Conservation (phyloP, 371 early-diverging fungal species). For the Lichtheimia ornata region DNA sequence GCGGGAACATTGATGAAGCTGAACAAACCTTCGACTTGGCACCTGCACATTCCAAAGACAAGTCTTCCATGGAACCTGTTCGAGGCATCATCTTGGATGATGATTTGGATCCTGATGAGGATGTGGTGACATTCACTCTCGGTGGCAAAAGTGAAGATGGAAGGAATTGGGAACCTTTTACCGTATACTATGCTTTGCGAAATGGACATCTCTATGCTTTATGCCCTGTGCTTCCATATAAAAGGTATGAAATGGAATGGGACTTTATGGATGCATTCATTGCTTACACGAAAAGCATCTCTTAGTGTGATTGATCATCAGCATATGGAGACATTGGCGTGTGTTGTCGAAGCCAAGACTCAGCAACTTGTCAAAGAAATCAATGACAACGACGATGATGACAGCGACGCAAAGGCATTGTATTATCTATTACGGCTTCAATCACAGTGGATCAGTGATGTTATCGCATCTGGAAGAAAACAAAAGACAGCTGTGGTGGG, state of each 20-base stretch:
- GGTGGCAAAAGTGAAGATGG: slow-evolving; percentile 32
- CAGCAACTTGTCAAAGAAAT: slow-evolving; percentile 14
- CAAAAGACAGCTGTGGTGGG: slow-evolving; percentile 1
- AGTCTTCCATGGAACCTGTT: background rate
- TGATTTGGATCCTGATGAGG: slow-evolving; percentile 37
- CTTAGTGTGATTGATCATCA: slow-evolving; percentile 29
- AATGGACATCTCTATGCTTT: slow-evolving; percentile 45
- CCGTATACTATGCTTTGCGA: slow-evolving; percentile 42
- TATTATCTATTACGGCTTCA: slow-evolving; percentile 35
- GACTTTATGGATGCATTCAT: background rate
- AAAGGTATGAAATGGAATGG: slow-evolving; percentile 25
- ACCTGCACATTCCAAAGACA: slow-evolving; percentile 13
- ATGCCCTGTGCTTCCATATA: slow-evolving; percentile 45
- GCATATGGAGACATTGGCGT: slow-evolving; percentile 38
- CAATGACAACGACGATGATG: background rate
- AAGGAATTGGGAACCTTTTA: slow-evolving; percentile 48
- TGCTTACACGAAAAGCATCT: background rate
- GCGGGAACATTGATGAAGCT: slow-evolving; percentile 35
- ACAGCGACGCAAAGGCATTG: slow-evolving; percentile 10
- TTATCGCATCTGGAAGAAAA: slow-evolving; percentile 22
- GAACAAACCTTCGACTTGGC: slow-evolving; percentile 50
- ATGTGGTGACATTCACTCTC: slow-evolving; percentile 41
- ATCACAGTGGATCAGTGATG: slow-evolving; percentile 33
- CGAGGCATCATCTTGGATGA: slow-evolving; percentile 29
- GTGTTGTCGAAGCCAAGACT: slow-evolving; percentile 31